These are phyloP conservation scores for Echria macrotheca DNA, from an alignment of 495 filamentous ascomycete species.

Conservation along the genomic window DNA sequence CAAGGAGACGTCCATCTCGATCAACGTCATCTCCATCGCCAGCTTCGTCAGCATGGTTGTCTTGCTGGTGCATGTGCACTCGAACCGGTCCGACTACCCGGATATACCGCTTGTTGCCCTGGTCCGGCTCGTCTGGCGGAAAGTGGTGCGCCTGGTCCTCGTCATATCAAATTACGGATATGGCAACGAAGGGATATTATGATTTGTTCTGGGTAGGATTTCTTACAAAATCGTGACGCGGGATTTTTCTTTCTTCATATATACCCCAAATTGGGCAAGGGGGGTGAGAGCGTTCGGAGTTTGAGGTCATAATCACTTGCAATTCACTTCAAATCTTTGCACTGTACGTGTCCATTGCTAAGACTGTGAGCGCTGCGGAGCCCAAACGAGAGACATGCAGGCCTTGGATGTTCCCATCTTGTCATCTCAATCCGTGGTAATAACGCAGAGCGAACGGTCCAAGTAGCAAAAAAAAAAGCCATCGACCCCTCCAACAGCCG, in stretches of 20 bases:
- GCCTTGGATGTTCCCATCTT: slow-evolving; percentile 8
- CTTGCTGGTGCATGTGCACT: slow-evolving; percentile 62
- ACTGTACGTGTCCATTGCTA: slow-evolving; percentile 18
- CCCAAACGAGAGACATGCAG: slow-evolving; percentile 20
- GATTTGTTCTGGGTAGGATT: background rate
- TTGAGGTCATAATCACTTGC: background rate
- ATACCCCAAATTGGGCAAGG: slow-evolving; percentile 6
- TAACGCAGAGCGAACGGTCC: slow-evolving; percentile 15
- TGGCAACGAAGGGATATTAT: slow-evolving; percentile 18
- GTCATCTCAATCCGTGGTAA: slow-evolving; percentile 14
- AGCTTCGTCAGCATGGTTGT: slow-evolving; percentile 71
- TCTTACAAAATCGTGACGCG: background rate
- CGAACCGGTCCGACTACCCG: slow-evolving; percentile 58
- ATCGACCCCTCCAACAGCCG: slow-evolving; percentile 5
- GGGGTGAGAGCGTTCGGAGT: slow-evolving; percentile 5
- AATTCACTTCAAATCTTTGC: background rate
- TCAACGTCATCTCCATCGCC: slow-evolving; percentile 68
- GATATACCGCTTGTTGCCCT: slow-evolving; percentile 58
- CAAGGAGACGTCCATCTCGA: slow-evolving; percentile 73
- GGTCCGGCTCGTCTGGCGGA: slow-evolving; percentile 41
- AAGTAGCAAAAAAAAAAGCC: slow-evolving; percentile 16
- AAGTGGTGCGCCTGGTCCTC: slow-evolving; percentile 15
- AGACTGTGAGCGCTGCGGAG: slow-evolving; percentile 18
- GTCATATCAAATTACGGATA: slow-evolving; percentile 28
- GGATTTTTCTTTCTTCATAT: background rate